These are phyloP conservation scores for Pythium rishiriense DNA, from an alignment of 352 stramenopile species.

Conservation along the genomic window DNA sequence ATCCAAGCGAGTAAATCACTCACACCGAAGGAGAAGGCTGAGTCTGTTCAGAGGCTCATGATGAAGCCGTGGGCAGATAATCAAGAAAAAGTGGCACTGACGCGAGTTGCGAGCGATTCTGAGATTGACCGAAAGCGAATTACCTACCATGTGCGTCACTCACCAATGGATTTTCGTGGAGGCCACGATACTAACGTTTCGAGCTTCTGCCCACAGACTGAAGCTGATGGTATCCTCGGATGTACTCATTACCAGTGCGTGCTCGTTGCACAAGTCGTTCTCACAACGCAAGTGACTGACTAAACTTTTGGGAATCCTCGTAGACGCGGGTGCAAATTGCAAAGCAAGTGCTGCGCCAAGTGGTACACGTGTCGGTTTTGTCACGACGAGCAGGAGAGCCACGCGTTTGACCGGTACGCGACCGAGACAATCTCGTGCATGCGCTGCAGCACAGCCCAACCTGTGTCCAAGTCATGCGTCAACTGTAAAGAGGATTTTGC, in stretches of 20 bases:
- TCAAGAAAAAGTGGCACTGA: constrained; percentile 46
- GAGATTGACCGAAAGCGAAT: constrained; percentile 45
- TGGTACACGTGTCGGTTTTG: constrained; percentile 92
- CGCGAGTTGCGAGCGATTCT: constrained; percentile 42
- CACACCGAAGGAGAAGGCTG: constrained; percentile 80
- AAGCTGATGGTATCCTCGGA: constrained; percentile 61
- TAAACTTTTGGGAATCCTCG: background rate
- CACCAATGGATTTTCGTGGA: too few species aligned
- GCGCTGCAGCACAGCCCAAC: constrained; percentile 83
- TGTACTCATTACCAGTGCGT: constrained; percentile 88
- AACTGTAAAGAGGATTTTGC: constrained; percentile 87
- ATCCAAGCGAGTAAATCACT: constrained; percentile 79
- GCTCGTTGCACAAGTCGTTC: too few species aligned
- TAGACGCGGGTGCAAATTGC: constrained; percentile 71
- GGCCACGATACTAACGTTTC: background rate
- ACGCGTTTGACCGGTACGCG: constrained; percentile 93
- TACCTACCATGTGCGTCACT: constrained; percentile 61
- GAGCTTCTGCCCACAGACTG: constrained; percentile 38
- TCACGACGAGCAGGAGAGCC: constrained; percentile 85
- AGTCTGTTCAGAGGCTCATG: constrained; percentile 85
- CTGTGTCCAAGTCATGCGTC: constrained; percentile 53
- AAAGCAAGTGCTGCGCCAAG: constrained; percentile 84
- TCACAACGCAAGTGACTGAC: too few species aligned
- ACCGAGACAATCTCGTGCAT: constrained; percentile 96
- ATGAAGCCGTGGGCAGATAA: constrained; percentile 85